Conservation (phyloP, 148 eudicot genomes). For the Linanthus parryae region DNA sequence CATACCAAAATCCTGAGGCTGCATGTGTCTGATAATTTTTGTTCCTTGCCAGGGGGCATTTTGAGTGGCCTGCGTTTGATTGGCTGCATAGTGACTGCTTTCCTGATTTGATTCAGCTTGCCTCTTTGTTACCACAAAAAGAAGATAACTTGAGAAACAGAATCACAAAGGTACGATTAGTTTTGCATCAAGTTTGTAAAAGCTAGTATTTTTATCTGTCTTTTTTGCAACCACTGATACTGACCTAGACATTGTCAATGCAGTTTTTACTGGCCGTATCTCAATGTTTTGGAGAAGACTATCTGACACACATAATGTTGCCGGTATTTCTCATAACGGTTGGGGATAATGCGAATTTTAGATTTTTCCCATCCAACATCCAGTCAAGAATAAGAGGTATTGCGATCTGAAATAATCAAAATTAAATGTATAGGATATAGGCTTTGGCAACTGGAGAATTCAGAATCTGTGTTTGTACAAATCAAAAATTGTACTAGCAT, state of each 20-base stretch:
- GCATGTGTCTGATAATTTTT: constrained; percentile 20
- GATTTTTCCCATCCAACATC: constrained; percentile 48
- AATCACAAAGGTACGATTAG: constrained; percentile 54
- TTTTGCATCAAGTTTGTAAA: constrained; percentile 6
- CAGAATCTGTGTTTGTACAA: too few relatives aligned
- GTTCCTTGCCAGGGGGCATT: constrained; percentile 58
- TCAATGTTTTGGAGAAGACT: constrained; percentile 65
- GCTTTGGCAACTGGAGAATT: too few relatives aligned
- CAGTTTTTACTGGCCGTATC: constrained; percentile 83
- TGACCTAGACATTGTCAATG: constrained; percentile 22
- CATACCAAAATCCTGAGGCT: not conserved
- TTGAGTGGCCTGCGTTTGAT: constrained; percentile 90
- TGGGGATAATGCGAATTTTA: constrained; percentile 69
- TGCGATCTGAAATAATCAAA: not conserved
- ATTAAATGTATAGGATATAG: not conserved
- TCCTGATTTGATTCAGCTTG: constrained; percentile 66
- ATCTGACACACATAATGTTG: constrained; percentile 73
- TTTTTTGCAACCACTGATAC: not conserved
- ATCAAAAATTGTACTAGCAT: too few relatives aligned
- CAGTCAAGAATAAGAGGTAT: constrained; percentile 65
- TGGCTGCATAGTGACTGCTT: constrained; percentile 92
- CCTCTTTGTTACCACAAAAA: constrained; percentile 77
- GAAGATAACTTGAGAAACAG: constrained; percentile 77
- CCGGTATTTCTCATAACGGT: constrained; percentile 85
- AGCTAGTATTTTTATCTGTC: constrained; percentile 4